Percentiles rank a stretch among this genome's conserved stretches.
Evolutionary conservation across 768 basidiomycete species (phyloP).

Genomic region (Lentinula guzmanii): DNA sequence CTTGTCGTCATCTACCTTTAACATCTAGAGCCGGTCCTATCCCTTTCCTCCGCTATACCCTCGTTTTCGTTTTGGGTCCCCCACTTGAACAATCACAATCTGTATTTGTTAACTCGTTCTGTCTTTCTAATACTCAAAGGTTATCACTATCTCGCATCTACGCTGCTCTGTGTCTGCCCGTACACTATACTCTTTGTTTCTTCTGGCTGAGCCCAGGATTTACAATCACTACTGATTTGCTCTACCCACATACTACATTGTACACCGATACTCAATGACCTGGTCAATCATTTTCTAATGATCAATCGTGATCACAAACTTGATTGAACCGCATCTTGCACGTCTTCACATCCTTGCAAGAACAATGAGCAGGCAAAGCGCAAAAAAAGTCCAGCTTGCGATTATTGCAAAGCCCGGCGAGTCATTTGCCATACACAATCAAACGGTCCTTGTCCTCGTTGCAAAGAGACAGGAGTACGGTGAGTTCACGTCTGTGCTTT

Average conservation of each 20-base stretch:
- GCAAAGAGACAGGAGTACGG: slow-evolving; percentile 5
- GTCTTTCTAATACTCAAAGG: background rate
- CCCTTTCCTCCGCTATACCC: background rate
- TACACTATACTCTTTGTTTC: background rate
- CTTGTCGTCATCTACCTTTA: background rate
- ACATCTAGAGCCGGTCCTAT: background rate
- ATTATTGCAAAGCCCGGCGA: slow-evolving; percentile 5
- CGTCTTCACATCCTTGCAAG: too few species aligned
- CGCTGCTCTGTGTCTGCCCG: background rate
- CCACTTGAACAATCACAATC: background rate
- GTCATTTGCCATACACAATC: slow-evolving; percentile 3
- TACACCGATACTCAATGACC: background rate
- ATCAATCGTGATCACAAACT: too few species aligned
- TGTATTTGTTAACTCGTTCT: background rate
- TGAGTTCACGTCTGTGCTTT: background rate
- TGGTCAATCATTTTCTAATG: too few species aligned
- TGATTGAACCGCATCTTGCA: too few species aligned
- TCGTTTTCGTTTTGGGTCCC: background rate
- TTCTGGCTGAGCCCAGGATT: background rate
- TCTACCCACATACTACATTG: background rate
- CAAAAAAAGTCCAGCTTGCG: background rate
- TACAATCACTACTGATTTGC: background rate
- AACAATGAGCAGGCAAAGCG: background rate
- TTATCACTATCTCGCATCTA: background rate
- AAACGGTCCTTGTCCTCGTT: slow-evolving; percentile 9